Base-by-base conservation (phyloP, 1,139 yeast species). In the Geotrichum candidum region DNA sequence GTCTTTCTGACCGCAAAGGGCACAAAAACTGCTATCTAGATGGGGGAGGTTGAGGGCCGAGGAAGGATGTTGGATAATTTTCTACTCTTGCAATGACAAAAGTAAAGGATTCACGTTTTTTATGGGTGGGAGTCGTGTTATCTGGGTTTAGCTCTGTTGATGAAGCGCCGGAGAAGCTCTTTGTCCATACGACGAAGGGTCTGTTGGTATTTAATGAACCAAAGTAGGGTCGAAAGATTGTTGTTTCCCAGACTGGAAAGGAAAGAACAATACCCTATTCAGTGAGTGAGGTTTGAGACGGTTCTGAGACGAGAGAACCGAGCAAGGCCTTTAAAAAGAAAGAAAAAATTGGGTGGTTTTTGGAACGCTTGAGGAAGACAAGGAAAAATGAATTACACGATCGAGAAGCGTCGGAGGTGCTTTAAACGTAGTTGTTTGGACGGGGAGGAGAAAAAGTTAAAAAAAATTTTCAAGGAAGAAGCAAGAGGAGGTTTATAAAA, bases 31-130 rank as follows among this genome's bases (percentile, higher is more conserved):
- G 63, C 63, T 61, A 61, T 61, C 60, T 61, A 61, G 63, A 61
- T 61, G 33, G 46, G 9, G 15, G 52, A 29, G 27, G 41, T 25
- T 25, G 38, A 45, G 45, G 50, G 35, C 54, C 27, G 41, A 27
- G 25, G 25, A 27, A 46, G 53, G 56, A 55, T 48, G 51, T 35
- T 58, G 29, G 51, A 35, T 38, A 29, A 11, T 59, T 18, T 56
- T 54, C 46, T 23, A 50, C 56, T 56, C 60, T 56, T 51, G 52
- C 51, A 45, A 55, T 61, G 27, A 54, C 65, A 52, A 59, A 56
- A 53, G 61, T 35, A 45, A 50, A 51, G 53, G 60, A 78, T 80
- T 78, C 78, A 78, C 81, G 77, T 77, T 79, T 81, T 77, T 78
- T 80, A 78, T 77, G 81, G 82, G 68, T 64, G 69, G 66, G 65